Evolutionary conservation across 495 filamentous ascomycete genomes (phyloP).

Genomic region (Chaetomium fimeti): DNA sequence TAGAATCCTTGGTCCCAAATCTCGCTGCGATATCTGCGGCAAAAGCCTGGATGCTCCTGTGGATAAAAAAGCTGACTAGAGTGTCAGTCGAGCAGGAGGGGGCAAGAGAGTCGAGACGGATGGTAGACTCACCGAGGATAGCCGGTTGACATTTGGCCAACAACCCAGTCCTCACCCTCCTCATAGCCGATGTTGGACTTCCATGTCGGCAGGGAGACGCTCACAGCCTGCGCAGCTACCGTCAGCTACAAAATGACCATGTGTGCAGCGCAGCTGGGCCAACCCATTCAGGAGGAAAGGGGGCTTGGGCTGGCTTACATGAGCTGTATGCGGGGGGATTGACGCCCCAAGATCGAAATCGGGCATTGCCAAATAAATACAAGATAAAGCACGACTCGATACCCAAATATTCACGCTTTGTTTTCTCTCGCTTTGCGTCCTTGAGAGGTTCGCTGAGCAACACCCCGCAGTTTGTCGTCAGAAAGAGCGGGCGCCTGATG

Average conservation of each 20-base stretch:
- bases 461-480: neutral
- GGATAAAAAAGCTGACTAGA: conserved; percentile 78
- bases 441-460: neutral
- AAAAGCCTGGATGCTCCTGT: conserved; percentile 76
- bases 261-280: neutral
- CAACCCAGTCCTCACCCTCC: conserved; percentile 83
- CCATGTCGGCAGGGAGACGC: conserved; percentile 95
- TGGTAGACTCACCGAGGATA: conserved; percentile 68
- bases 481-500: neutral
- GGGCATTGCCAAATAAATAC: conserved; percentile 35
- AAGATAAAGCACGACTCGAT: neutral
- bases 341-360: conserved; percentile 52
- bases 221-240: conserved; percentile 68
- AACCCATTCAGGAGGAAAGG: neutral
- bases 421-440: neutral
- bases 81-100: conserved; percentile 13
- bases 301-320: conserved; percentile 47
- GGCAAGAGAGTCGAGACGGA: neutral
- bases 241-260: conserved; percentile 17
- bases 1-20: conserved; percentile 60
- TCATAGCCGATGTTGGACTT: conserved; percentile 86
- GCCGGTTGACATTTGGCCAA: conserved; percentile 80
- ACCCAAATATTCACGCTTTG: neutral
- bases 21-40: conserved; percentile 62
- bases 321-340: conserved; percentile 60